A percentile compares a stretch with the other conserved stretches of the same genome.
Evolutionary conservation across 2,329 filamentous ascomycete species (phyloP).

Genomic region (Fusarium liriodendri): DNA sequence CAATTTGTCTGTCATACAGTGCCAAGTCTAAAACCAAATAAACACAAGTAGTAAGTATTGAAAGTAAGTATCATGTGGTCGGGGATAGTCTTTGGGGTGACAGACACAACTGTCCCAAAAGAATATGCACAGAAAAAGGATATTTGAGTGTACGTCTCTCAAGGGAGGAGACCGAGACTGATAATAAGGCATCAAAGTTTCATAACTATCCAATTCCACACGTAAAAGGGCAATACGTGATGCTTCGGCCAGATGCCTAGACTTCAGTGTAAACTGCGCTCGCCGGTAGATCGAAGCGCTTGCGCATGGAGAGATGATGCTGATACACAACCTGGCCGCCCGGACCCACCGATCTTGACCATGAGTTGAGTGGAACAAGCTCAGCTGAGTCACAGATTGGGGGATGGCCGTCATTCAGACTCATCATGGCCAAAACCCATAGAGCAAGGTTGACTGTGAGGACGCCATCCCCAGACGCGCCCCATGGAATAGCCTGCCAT

Average conservation of each 20-base stretch:
- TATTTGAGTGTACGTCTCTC: no score
- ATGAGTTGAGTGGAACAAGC: background rate
- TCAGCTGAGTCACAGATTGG: background rate
- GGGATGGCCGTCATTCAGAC: background rate
- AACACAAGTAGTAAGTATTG: no score
- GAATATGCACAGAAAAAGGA: no score
- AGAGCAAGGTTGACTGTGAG: background rate
- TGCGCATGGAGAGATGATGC: background rate
- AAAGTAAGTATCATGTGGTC: no score
- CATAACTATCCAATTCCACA: background rate
- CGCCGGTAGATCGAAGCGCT: background rate
- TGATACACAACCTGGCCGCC: background rate
- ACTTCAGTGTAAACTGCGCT: background rate
- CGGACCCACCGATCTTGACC: background rate
- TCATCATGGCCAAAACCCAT: constrained; percentile 10
- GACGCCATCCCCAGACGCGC: background rate
- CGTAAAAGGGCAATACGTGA: background rate
- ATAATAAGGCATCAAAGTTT: no score
- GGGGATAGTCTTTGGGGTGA: no score
- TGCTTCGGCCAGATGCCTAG: background rate
- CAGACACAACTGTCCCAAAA: no score
- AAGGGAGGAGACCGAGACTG: no score
- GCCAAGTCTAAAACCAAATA: no score
- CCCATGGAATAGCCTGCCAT: constrained; percentile 6
- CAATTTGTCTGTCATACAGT: no score